Base-by-base conservation (phyloP, 495 filamentous ascomycete genomes). In the Thermothielavioides terrestris region DNA sequence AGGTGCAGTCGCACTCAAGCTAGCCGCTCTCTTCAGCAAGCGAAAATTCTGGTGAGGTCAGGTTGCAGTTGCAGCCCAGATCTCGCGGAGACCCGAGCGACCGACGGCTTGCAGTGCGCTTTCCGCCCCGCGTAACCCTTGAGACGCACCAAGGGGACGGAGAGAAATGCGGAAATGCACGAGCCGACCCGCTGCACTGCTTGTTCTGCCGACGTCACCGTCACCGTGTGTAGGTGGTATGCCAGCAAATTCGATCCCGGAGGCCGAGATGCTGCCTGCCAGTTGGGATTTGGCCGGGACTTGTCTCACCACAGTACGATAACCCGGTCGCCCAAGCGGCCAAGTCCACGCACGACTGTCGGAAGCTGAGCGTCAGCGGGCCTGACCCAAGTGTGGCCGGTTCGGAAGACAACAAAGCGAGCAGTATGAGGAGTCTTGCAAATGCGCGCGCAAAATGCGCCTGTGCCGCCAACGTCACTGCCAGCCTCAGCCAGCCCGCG, bases 121-220 rank as follows among this genome's bases (percentile, higher is more conserved):
- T 25, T 25, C n/a, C 20, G 8, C 6, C 31, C 17, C 22, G 52
- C 57, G 58, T 53, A 55, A 60, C 48, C 38, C 44, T 18, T 46
- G 21, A 46, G 14, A 32, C 8, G 39, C 49, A 50, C 49, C 49
- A 53, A 52, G 36, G 17, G 34, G 18, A 42, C 30, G 41, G 40
- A 42, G n/a, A 22, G n/a, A n/a, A n/a, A n/a, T n/a, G n/a, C n/a
- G n/a, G n/a, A 22, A 15, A 54, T 54, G 57, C 50, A 52, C 49
- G 49, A 56, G 21, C 8, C n/a, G 49, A 48, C 46, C 53, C 59
- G 42, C 44, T 41, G 37, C 40, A 42, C 50, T 54, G n/a, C n/a
- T n/a, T n/a, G 50, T 55, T 38, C 26, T 48, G 45, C 35, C 56
- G 59, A 59, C 56, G 59, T 59, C 56, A 59, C 56, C 34, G 38